Percentiles rank a stretch among this genome's conserved stretches.
phyloP scores from a whole-genome alignment of 2,329 filamentous ascomycete species.

The Exophiala aquamarina region DNA sequence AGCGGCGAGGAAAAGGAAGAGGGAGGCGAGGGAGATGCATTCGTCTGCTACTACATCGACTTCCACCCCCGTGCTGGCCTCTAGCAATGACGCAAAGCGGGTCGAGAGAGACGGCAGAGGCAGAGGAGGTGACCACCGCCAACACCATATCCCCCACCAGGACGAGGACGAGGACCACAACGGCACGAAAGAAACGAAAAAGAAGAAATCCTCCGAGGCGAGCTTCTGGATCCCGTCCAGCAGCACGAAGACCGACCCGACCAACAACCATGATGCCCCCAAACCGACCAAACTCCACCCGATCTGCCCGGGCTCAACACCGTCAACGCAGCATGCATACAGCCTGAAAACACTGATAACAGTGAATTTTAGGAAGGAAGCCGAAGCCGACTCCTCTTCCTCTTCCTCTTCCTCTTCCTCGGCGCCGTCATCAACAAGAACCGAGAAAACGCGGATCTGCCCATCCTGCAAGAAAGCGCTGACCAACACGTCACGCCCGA shows the following conservation, averaged over 20 bases:
- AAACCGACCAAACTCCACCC: conserved; percentile 67
- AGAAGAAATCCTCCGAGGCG: conserved; percentile 63
- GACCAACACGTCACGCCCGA: conserved; percentile 77
- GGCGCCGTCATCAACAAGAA: conserved; percentile 33
- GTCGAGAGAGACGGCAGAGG: conserved; percentile 48
- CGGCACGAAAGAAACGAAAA: conserved; percentile 39
- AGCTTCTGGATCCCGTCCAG: conserved; percentile 89
- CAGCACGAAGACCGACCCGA: conserved; percentile 66
- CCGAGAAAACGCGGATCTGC: conserved; percentile 60
- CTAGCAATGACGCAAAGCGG: neutral
- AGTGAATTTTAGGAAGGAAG: conserved; percentile 75
- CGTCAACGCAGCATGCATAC: conserved; percentile 68
- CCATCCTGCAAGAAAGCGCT: conserved; percentile 83
- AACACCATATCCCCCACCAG: too few relatives aligned
- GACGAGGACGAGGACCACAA: neutral
- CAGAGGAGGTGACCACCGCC: too few relatives aligned
- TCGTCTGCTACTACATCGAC: conserved; percentile 59
- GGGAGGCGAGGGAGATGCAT: conserved; percentile 74
- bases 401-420: too few relatives aligned
- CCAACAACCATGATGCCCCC: conserved; percentile 55
- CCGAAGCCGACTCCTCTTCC: conserved; percentile 43
- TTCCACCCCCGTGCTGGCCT: too few relatives aligned
- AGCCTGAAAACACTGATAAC: conserved; percentile 75
- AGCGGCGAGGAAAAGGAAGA: conserved; percentile 65
- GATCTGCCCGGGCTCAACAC: conserved; percentile 72